Conservation (phyloP, 2,329 filamentous ascomycete genomes). For the Aureobasidium melanogenum region DNA sequence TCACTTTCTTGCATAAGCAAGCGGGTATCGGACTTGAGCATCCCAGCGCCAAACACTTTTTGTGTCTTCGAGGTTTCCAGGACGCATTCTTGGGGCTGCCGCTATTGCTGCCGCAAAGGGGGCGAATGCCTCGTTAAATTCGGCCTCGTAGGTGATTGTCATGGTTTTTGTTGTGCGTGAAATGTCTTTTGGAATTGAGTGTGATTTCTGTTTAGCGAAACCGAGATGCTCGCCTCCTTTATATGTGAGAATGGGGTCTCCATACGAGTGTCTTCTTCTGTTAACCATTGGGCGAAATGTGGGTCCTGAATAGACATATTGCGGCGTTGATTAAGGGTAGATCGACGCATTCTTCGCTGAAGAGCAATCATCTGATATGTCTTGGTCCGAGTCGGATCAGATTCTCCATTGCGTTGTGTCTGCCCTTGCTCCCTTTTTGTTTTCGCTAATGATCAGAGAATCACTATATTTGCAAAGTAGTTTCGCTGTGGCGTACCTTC, state of each 20-base stretch:
- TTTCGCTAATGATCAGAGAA: too few relatives aligned
- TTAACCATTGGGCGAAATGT: neutral
- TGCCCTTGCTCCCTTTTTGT: too few relatives aligned
- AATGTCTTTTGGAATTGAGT: neutral
- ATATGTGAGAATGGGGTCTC: neutral
- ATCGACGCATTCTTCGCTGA: neutral
- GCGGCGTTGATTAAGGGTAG: neutral
- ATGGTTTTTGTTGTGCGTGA: conserved; percentile 8
- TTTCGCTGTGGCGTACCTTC: too few relatives aligned
- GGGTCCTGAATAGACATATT: neutral
- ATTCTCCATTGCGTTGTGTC: neutral
- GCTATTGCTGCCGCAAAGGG: conserved; percentile 8
- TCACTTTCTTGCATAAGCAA: too few relatives aligned
- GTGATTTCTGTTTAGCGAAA: neutral
- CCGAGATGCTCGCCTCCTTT: neutral
- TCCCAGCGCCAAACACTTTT: too few relatives aligned
- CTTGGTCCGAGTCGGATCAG: neutral
- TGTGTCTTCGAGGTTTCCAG: conserved; percentile 16
- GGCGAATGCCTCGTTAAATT: conserved; percentile 12
- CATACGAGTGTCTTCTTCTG: neutral
- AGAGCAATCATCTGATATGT: neutral
- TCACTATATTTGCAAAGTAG: too few relatives aligned
- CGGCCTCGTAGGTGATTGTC: conserved; percentile 16
- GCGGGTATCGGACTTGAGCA: too few relatives aligned
- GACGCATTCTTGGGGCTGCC: conserved; percentile 2